Evolutionary conservation across 306 rosid genomes (phyloP), one percentile per base, ranked within the genome.

Genomic region (Cicer chorassanicum): DNA sequence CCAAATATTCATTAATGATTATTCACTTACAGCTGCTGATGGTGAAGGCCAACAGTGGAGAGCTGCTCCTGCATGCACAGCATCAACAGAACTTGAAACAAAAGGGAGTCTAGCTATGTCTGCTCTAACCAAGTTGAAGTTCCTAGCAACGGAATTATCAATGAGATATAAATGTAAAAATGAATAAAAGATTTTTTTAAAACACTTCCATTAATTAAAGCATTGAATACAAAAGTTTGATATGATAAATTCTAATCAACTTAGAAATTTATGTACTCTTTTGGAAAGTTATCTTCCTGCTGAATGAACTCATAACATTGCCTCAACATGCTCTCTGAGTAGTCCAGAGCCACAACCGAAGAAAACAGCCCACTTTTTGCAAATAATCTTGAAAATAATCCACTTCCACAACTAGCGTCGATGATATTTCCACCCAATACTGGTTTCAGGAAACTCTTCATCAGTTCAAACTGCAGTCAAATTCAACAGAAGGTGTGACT

Each of bases 31-130:
- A 81, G 87, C 97, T 18, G 90, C 75, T 65, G 82, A 87, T 53
- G 97, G 97, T 77, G 97, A 91, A 83, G 97, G 98, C 98, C 98
- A 90, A 78, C 98, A 94, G 61, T 94, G 97, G 45, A 94, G 36
- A 79, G 97, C 98, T 50, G 98, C 97, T 43, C 98, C 98, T 44
- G 97, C 96, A 74, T 91, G 98, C 81, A 94, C 88, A 15, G 96
- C 96, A 78, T 94, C 97, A 57, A 94, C 48, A 74, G 97, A 94
- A 81, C 89, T 79, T 59, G 98, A 87, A 73, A 83, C 90, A 71
- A 94, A 94, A 14, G 98, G 98, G 74, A 90, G 97, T 83, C 97
- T 86, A 56, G 97, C 78, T 46, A 94, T 91, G 78, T 94, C 97
- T 70, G 97, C 98, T 79, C 96, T 90, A 69, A 94, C 91, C 85